Base-by-base conservation (phyloP, 805 yeast genomes). In the Wickerhamomyces subpelliculosus region DNA sequence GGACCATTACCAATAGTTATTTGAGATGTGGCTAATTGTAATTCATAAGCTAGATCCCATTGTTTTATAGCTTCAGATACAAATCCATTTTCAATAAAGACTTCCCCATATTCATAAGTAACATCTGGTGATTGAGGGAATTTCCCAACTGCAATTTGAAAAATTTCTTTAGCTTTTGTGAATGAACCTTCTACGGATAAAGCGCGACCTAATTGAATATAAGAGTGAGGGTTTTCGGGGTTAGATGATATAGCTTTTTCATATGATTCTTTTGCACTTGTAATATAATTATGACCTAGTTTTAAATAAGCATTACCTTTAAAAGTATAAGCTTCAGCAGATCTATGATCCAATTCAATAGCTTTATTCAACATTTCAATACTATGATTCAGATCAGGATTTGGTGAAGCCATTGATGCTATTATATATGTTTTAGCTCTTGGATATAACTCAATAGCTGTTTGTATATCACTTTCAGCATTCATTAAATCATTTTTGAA, bases 21-120 rank as follows among this genome's bases (percentile, higher is more conserved):
- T 34, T 71, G 73, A 36, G 78, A 73, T 49, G 78, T 62, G 35
- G 76, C 76, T 48, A 72, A 75, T 68, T 90, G 97, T 56, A 93
- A 71, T 61, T 84, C 78, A 39, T 80, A 80, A 39, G 97, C 87
- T 52, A 76, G 73, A 46, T 89, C 96, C 58, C 88, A 90, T 66
- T 87, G 89, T 56, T 78, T 77, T 43, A 77, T 62, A 41, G 97
- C 96, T 44, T 73, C 81, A 23, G 61, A 72, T 40, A 75, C 64
- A 51, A 84, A 86, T 57, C 82, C 83, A 52, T 73, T 73, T 58
- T 90, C 97, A 46, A 85, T 80, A 54, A 90, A 72, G 36, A 90
- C 81, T 68, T 93, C 98, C 56, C 97, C 98, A 58, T 80, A 88
- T 64, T 88, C 93, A 69, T 87, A 88, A 67, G 93, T 95, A 51